Conservation (phyloP, 2,329 filamentous ascomycete species). For the Aureobasidium sp. region DNA sequence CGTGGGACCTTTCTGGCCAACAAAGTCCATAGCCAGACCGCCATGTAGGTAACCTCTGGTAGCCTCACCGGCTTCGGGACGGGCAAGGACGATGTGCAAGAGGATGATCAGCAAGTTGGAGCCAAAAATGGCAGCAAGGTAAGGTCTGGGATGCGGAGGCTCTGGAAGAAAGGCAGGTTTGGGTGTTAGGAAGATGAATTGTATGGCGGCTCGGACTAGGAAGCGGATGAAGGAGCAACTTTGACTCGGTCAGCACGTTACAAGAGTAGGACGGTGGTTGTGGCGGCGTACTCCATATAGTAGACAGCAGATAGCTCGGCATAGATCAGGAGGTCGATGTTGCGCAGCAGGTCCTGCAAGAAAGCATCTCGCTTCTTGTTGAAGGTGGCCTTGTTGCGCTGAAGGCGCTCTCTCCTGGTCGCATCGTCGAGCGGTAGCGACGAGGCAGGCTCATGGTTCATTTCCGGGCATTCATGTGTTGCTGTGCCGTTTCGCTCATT, state of each 20-base stretch:
- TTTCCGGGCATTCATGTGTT: slow-evolving; percentile 20
- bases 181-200: slow-evolving; percentile 53
- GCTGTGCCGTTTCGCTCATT: neutral
- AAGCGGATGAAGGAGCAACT: slow-evolving; percentile 55
- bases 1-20: slow-evolving; percentile 53
- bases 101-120: slow-evolving; percentile 49
- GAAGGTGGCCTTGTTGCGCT: slow-evolving; percentile 29
- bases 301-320: slow-evolving; percentile 55
- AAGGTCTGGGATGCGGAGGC: slow-evolving; percentile 43
- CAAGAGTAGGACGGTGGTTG: neutral
- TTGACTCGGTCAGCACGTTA: neutral
- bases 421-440: slow-evolving; percentile 12
- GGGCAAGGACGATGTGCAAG: slow-evolving; percentile 39
- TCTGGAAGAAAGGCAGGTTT: slow-evolving; percentile 47
- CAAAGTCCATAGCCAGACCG: slow-evolving; percentile 57
- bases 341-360: slow-evolving; percentile 50
- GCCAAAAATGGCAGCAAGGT: slow-evolving; percentile 46
- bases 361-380: slow-evolving; percentile 38
- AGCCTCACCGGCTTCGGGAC: slow-evolving; percentile 40
- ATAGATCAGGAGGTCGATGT: slow-evolving; percentile 54
- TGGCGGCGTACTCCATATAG: slow-evolving; percentile 53
- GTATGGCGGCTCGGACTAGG: slow-evolving; percentile 46
- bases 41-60: slow-evolving; percentile 53
- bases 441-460: slow-evolving; percentile 31
- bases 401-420: slow-evolving; percentile 20